A percentile compares a stretch with the other conserved stretches of the same genome.
These are phyloP conservation scores for Colletotrichum endophyticum DNA, from an alignment of 2,329 filamentous ascomycete species.

Conservation along the genomic window DNA sequence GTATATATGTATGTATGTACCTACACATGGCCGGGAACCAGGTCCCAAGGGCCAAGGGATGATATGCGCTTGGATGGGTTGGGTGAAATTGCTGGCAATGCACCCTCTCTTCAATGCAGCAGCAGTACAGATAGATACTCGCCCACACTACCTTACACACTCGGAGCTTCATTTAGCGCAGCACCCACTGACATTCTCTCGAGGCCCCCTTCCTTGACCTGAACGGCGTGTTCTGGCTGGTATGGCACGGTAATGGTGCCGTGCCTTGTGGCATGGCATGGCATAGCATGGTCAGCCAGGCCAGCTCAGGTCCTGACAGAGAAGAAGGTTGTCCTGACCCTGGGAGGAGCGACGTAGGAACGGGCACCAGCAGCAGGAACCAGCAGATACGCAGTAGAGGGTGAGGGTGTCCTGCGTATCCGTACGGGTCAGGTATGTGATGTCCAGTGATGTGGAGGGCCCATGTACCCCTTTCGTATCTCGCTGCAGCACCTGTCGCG, in stretches of 20 bases:
- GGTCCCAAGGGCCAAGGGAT: neutral
- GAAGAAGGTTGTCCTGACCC: neutral
- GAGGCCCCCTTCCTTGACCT: neutral
- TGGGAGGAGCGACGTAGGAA: neutral
- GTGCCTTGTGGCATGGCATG: neutral
- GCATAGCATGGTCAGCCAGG: neutral
- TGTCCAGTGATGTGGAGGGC: neutral
- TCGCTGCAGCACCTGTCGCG: neutral
- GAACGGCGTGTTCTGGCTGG: neutral
- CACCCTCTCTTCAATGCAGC: neutral
- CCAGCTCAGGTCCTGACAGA: neutral
- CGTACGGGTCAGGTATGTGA: neutral
- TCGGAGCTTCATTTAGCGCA: conserved; percentile 14
- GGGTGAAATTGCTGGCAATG: conserved; percentile 21
- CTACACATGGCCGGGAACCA: neutral
- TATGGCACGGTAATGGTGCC: neutral
- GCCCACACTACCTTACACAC: conserved; percentile 12
- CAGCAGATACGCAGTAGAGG: neutral
- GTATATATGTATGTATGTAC: neutral
- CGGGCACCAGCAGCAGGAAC: neutral
- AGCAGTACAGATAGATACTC: neutral
- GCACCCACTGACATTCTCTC: conserved; percentile 4
- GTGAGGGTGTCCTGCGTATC: neutral
- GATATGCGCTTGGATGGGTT: conserved; percentile 20
- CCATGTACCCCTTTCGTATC: neutral